These are phyloP conservation scores for Wallacemonas rigidus DNA, from an alignment of 208 protist species.

Conservation along the genomic window DNA sequence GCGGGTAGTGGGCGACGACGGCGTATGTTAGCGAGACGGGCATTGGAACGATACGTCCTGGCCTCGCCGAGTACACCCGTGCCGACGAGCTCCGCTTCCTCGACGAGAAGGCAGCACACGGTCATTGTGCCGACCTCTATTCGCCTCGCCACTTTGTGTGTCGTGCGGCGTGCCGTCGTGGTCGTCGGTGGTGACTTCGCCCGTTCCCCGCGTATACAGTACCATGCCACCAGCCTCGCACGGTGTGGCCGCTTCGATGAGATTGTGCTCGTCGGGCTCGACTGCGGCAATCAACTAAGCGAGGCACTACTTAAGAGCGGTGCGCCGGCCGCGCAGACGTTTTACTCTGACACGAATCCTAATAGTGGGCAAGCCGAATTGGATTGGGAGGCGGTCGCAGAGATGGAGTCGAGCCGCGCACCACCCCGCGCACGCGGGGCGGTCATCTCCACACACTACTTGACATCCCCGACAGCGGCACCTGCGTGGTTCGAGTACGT, in stretches of 20 bases:
- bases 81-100: background rate
- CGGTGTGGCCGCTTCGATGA: conserved; percentile 72
- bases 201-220: conserved; percentile 90
- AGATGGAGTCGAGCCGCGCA: background rate
- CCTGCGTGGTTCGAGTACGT: conserved; percentile 65
- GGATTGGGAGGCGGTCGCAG: conserved; percentile 17
- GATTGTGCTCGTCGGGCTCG: conserved; percentile 72
- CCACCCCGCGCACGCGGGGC: conserved; percentile 8
- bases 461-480: conserved; percentile 37
- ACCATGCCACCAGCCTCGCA: conserved; percentile 82
- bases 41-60: conserved; percentile 45
- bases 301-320: conserved; percentile 54
- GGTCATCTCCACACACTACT: conserved; percentile 35
- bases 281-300: conserved; percentile 72
- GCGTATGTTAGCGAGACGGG: conserved; percentile 38
- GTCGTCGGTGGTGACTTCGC: conserved; percentile 91
- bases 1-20: conserved; percentile 50
- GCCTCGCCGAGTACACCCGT: conserved; percentile 19
- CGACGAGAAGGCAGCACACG: background rate
- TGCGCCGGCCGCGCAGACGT: conserved; percentile 31
- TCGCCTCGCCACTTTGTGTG: conserved; percentile 38
- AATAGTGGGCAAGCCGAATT: conserved; percentile 22
- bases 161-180: conserved; percentile 75
- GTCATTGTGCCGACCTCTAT: conserved; percentile 36
- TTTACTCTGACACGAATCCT: conserved; percentile 23